Conservation (phyloP, 805 yeast species). For the Kazachstania bromeliacearum region DNA sequence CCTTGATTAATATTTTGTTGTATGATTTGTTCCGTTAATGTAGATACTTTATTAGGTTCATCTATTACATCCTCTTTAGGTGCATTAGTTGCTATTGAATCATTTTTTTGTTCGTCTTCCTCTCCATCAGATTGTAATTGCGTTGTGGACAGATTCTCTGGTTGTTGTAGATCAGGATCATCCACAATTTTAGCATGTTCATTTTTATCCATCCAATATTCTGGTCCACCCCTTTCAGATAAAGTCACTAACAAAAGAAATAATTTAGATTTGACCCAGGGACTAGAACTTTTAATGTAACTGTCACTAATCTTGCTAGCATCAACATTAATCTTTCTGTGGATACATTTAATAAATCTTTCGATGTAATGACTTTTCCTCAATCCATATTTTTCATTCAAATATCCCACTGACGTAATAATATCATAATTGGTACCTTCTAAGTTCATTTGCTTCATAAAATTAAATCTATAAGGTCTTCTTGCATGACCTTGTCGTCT, state of each 20-base stretch:
- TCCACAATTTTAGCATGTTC: constrained; percentile 6
- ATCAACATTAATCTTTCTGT: constrained; percentile 23
- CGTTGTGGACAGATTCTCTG: background rate
- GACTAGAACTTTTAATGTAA: constrained; percentile 15
- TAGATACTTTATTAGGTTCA: constrained; percentile 5
- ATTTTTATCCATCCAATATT: constrained; percentile 27
- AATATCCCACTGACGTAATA: constrained; percentile 26
- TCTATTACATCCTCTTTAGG: constrained; percentile 1
- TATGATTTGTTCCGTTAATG: constrained; percentile 27
- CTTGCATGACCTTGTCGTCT: constrained; percentile 7
- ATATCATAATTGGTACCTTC: constrained; percentile 23
- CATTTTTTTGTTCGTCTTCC: background rate
- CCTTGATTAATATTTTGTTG: constrained; percentile 28
- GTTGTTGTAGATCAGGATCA: background rate
- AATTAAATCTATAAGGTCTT: constrained; percentile 11
- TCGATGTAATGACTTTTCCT: constrained; percentile 24
- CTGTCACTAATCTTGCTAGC: constrained; percentile 20
- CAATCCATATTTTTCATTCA: constrained; percentile 27
- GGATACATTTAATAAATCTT: constrained; percentile 25
- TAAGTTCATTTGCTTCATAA: constrained; percentile 17
- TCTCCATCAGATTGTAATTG: no score
- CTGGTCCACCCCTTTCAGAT: constrained; percentile 30
- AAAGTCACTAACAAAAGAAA: constrained; percentile 25
- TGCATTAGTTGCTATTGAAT: background rate
- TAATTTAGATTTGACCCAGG: constrained; percentile 25